Evolutionary conservation across 495 filamentous ascomycete species (phyloP), one percentile per base, ranked within the genome.

Genomic region (Daldinia decipiens): DNA sequence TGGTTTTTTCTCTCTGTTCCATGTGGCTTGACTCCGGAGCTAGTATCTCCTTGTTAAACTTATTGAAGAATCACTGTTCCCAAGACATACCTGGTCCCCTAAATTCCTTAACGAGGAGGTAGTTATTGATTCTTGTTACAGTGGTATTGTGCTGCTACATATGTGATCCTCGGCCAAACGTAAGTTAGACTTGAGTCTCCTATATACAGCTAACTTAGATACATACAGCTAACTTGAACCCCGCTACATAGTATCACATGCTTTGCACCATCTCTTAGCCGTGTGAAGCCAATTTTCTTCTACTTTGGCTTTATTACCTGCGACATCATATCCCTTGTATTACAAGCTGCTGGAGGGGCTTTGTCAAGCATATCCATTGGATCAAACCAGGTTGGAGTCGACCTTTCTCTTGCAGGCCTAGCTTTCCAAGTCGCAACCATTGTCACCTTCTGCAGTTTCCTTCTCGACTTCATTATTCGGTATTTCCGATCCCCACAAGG

Each of bases 151-250:
- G 40, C 40, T n/a, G 40, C 40, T 47, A 47, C 40, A 2, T 47
- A 47, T 3, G 40, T 47, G 6, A 47, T 47, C 40, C 40, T 47
- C 17, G 40, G 40, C 40, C 40, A 47, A 47, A 47, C 40, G 40
- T 47, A 21, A 47, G 40, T 47, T 4, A 47, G 6, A 2, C n/a
- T 47, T n/a, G 17, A 21, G 34, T 36, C 4, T 36, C 34, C 34
- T 36, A 13, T 36, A 13, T 36, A 36, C 11, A 4, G 34, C 13
- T 9, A 13, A 36, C 12, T 36, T 36, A 2, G 34, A 12, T n/a
- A 24, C 21, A 1, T 24, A 24, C 21, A 47, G 17, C 40, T 47
- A 7, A 47, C n/a, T 36, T 7, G 40, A 47, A 21, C 40, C n/a
- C 6, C n/a, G 3, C 21, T 9, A 47, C n/a, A 21, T 3, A 47